Evolutionary conservation across 2,329 filamentous ascomycete species (phyloP).

Genomic region (Monosporascus sp.): DNA sequence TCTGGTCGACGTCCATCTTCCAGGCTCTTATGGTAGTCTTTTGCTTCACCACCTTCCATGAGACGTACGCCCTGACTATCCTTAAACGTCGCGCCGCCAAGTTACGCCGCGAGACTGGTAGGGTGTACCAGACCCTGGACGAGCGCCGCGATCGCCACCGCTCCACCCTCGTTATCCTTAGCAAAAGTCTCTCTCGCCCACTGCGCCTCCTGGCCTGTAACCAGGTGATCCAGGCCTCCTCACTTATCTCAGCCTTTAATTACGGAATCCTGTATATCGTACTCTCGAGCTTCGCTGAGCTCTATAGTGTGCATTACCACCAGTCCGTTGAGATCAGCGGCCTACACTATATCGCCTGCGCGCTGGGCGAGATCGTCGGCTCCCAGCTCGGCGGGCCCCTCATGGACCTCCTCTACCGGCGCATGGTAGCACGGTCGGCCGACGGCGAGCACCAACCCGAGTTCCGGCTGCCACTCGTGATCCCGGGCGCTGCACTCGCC

Average conservation of each 20-base stretch:
- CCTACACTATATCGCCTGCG: slow-evolving; percentile 59
- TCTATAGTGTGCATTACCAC: slow-evolving; percentile 52
- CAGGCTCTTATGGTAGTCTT: slow-evolving; percentile 32
- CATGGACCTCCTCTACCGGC: slow-evolving; percentile 37
- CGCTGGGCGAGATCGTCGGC: slow-evolving; percentile 56
- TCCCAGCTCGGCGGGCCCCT: slow-evolving; percentile 40
- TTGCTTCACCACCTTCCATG: slow-evolving; percentile 28
- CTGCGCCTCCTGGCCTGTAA: slow-evolving; percentile 52
- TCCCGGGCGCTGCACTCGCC: slow-evolving; percentile 43
- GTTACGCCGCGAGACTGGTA: slow-evolving; percentile 27
- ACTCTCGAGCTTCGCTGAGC: slow-evolving; percentile 53
- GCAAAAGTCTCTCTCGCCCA: slow-evolving; percentile 44
- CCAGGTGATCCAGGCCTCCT: slow-evolving; percentile 53
- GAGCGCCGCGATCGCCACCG: slow-evolving; percentile 26
- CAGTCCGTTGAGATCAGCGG: slow-evolving; percentile 54
- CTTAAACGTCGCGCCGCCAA: slow-evolving; percentile 27
- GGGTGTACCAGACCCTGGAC: slow-evolving; percentile 31
- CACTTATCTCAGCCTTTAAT: slow-evolving; percentile 51
- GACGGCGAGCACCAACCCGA: slow-evolving; percentile 41
- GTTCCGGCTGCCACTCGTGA: slow-evolving; percentile 56
- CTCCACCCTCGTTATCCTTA: slow-evolving; percentile 20
- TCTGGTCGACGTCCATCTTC: slow-evolving; percentile 39
- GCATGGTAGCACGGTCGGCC: background rate
- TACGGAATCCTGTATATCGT: slow-evolving; percentile 62
- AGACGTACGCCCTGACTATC: slow-evolving; percentile 34